Percentiles rank a stretch among this genome's conserved stretches.
These are phyloP conservation scores for Stephanodiscus minutulus DNA, from an alignment of 108 stramenopile species.

Conservation along the genomic window DNA sequence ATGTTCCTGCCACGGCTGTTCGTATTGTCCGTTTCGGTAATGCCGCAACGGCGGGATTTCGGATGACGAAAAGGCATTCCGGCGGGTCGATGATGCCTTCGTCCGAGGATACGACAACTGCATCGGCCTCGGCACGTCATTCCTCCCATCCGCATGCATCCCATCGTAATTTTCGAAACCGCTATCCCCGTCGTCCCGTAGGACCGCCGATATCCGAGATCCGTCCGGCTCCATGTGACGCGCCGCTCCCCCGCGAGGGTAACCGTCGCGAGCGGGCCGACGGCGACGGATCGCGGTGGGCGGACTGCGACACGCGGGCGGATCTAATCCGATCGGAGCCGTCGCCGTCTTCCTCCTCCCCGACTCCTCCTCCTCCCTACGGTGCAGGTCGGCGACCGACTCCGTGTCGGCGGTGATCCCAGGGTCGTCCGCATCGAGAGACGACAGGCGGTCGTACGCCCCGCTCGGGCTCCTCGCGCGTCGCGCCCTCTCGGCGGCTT, in stretches of 20 bases:
- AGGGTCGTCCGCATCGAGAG: conserved; percentile 22
- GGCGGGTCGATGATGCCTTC: background rate
- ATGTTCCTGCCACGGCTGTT: conserved; percentile 2
- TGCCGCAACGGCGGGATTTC: background rate
- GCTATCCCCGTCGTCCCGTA: conserved; percentile 9
- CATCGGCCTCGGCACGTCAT: background rate
- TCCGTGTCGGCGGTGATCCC: conserved; percentile 37
- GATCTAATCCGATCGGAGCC: conserved; percentile 31
- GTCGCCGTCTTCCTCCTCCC: background rate
- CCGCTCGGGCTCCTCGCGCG: conserved; percentile 7
- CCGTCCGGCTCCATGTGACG: conserved; percentile 17
- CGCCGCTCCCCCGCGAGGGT: background rate
- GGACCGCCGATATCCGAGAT: conserved; percentile 21
- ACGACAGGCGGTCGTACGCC: conserved; percentile 19
- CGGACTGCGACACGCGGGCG: conserved; percentile 36
- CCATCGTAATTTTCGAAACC: background rate
- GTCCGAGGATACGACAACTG: conserved; percentile 10
- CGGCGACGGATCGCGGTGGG: conserved; percentile 11
- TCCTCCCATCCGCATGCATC: background rate
- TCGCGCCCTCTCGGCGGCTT: background rate
- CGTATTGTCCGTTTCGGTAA: background rate
- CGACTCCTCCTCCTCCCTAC: conserved; percentile 9
- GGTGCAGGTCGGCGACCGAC: conserved; percentile 16
- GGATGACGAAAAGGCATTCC: background rate
- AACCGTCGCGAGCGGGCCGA: background rate